Evolutionary conservation across 2,329 filamentous ascomycete genomes (phyloP), one percentile per base, ranked within the genome.

Genomic region (Botrytis fragariae): DNA sequence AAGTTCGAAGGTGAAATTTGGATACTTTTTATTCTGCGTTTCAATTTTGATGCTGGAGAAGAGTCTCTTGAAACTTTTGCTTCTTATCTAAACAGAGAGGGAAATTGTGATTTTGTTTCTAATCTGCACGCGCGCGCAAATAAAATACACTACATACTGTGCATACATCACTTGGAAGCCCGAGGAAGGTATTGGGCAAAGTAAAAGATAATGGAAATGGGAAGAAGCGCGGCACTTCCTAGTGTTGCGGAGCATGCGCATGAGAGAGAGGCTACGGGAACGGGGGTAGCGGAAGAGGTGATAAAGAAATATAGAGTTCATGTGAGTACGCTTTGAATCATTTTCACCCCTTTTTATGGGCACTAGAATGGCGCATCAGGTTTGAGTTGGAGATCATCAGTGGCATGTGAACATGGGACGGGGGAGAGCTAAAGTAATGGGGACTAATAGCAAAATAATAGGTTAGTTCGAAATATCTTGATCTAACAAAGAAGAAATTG

Each of bases 401-500:
- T 29, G 25, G 64, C 45, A 37, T 67, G 42, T 35, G 14, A 57
- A 57, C 9, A 29, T 29, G 45, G 35, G 10, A 65, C 25, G 20
- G 63, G 14, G 25, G 51, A n/a, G 22, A n/a, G 39, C 29, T 44
- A 32, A 69, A 37, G 42, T 22, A 54, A 22, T 69, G 48, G 14
- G 35, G 32, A 63, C 39, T 71, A 35, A 71, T 68, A 22, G 57
- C 45, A 9, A 16, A 5, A 6, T 25, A 32, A 12, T 72, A 91
- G 90, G 87, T 92, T 25, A 92, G 90, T 3, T 87, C 86, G 72
- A 89, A 87, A 77, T 92, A 92, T 80, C 84, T 93, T 1, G 87
- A 91, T 63, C 84, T 92, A 74, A 93, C 91, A 9, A 86, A 84
- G 78, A 87, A 89, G 80, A 93, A 93, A 80, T 84, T 93, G 16